Evolutionary conservation across 768 basidiomycete species (phyloP), one percentile per base, ranked within the genome.

Genomic region (Dioszegia aurantiaca): DNA sequence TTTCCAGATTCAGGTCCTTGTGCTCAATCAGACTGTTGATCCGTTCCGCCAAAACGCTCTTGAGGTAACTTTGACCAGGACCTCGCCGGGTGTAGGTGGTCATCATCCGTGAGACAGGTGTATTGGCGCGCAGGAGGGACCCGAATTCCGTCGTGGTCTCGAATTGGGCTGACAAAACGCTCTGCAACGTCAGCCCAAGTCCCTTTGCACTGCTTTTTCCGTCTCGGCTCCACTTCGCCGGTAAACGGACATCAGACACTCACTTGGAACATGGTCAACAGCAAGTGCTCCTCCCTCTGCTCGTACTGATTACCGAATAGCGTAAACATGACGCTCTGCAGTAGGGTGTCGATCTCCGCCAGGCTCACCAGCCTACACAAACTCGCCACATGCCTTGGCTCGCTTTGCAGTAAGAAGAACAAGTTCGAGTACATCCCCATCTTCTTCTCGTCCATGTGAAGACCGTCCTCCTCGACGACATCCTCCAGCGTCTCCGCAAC

Each of bases 321-420:
- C 17, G 95, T 98, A 80, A 99, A 99, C 95, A 99, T 99, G 78
- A 99, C 95, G 2, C 95, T 99, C 77, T 99, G 95, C 26, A 99
- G 85, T 59, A 99, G 87, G 44, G 95, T 98, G 78, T 99, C 95
- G 72, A 99, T 98, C 80, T 99, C 95, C 45, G 89, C 85, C 37
- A 99, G 79, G 64, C 88, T 90, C 78, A 99, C 95, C 59, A 99
- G 87, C 17, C 95, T 88, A 71, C 95, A 98, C 23, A 99, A 84
- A 49, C 89, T 86, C 36, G 95, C 95, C 66, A 98, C 87, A 78
- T 99, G 95, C 41, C 94, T 86, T 14, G 95, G 95, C 75, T 99
- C 95, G 31, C 90, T 91, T 75, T 99, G 95, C 42, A 98, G 86
- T 54, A 98, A 85, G 83, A 99, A 99, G 81, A 98, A 99, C 56